Conservation (phyloP, 2,329 filamentous ascomycete species). For the Calonectria henricotiae region DNA sequence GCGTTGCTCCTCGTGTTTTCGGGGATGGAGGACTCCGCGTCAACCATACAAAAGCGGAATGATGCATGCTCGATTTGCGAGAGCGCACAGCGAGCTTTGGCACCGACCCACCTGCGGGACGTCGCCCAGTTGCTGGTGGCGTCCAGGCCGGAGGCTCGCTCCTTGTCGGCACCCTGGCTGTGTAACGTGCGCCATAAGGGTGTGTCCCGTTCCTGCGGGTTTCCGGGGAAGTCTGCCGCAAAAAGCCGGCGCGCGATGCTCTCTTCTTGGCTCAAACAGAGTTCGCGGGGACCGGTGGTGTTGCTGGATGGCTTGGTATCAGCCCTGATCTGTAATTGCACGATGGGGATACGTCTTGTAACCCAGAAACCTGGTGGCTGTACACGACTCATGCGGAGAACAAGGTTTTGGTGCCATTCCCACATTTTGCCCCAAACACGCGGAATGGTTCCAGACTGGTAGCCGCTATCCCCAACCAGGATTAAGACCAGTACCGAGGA, state of each 20-base stretch:
- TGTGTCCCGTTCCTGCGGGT: neutral
- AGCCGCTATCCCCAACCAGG: neutral
- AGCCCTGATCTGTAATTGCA: neutral
- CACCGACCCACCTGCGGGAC: constrained; percentile 10
- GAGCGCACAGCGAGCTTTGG: neutral
- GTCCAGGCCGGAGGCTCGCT: neutral
- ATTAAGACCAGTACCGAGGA: neutral
- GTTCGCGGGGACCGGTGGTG: neutral
- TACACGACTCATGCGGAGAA: constrained; percentile 18
- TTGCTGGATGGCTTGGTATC: neutral
- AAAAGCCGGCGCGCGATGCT: neutral
- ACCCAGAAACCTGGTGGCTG: neutral
- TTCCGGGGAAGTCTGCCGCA: neutral
- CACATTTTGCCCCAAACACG: neutral
- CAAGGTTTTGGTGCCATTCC: constrained; percentile 7
- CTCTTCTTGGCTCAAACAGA: neutral
- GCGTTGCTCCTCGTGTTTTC: neutral
- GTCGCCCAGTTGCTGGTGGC: constrained; percentile 3
- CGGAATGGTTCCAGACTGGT: constrained; percentile 5
- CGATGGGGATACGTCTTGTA: constrained; percentile 4
- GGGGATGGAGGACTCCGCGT: neutral
- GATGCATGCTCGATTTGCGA: constrained; percentile 1
- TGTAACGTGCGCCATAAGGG: neutral
- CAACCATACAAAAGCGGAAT: constrained; percentile 9
- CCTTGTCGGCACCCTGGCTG: neutral